Evolutionary conservation across 805 yeast species (phyloP).

Genomic region (Yamadazyma olivae): DNA sequence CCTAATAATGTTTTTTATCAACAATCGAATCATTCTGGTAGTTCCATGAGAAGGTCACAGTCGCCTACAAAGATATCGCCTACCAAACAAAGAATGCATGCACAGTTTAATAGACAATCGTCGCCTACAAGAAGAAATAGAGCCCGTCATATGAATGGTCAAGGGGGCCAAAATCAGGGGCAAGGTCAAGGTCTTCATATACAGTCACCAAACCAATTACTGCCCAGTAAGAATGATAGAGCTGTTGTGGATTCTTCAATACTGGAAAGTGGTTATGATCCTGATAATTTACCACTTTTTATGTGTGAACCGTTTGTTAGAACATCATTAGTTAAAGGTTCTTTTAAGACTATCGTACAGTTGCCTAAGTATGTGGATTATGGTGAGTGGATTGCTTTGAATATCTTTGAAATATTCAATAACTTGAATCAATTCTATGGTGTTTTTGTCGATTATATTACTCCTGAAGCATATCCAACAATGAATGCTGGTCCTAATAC

Average conservation of each 20-base stretch:
- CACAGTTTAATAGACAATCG: conserved; percentile 11
- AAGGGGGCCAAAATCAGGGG: conserved; percentile 1
- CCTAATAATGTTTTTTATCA: conserved; percentile 22
- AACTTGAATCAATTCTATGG: conserved; percentile 87
- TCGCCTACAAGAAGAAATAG: conserved; percentile 21
- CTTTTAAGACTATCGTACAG: conserved; percentile 93
- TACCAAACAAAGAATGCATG: conserved; percentile 10
- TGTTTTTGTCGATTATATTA: conserved; percentile 85
- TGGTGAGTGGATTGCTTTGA: conserved; percentile 95
- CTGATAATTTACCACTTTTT: conserved; percentile 53
- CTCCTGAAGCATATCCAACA: conserved; percentile 84
- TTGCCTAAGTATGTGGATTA: conserved; percentile 91
- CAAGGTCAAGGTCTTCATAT: conserved; percentile 10
- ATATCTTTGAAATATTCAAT: conserved; percentile 84
- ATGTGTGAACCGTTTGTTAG: conserved; percentile 90
- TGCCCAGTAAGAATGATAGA: conserved; percentile 4
- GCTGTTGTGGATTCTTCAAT: conserved; percentile 2
- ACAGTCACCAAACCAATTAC: conserved; percentile 8
- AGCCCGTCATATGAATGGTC: background rate
- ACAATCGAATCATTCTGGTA: conserved; percentile 29
- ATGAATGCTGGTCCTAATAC: conserved; percentile 96
- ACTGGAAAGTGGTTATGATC: background rate
- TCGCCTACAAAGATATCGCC: conserved; percentile 41
- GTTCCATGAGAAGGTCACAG: conserved; percentile 34
- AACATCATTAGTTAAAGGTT: conserved; percentile 93